Conservation (phyloP, 805 yeast species). For the Priceomyces haplophilus region DNA sequence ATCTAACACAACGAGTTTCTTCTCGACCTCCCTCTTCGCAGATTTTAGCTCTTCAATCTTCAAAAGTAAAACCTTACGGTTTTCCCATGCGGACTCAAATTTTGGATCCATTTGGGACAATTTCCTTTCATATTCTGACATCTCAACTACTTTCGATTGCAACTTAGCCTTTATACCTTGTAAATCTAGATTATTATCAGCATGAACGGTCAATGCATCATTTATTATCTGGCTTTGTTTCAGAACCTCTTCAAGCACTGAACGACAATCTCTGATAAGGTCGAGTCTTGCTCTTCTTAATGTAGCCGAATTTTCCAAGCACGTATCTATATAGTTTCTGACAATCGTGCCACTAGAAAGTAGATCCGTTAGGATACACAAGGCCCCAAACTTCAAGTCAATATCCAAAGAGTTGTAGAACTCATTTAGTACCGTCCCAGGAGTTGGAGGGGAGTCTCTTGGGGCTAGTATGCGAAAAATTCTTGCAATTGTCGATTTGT, state of each 20-base stretch:
- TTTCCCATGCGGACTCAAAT: constrained; percentile 42
- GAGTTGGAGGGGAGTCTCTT: constrained; percentile 44
- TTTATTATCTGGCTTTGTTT: constrained; percentile 22
- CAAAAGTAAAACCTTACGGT: constrained; percentile 40
- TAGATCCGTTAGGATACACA: constrained; percentile 64
- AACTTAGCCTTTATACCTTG: constrained; percentile 20
- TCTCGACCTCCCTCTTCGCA: constrained; percentile 55
- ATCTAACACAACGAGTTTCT: constrained; percentile 63
- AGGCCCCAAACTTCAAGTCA: constrained; percentile 51
- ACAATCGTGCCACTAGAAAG: constrained; percentile 57
- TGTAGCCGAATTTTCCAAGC: constrained; percentile 60
- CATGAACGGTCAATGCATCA: constrained; percentile 13
- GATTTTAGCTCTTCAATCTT: constrained; percentile 46
- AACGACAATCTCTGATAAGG: constrained; percentile 56
- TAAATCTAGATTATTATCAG: constrained; percentile 1
- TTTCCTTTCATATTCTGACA: constrained; percentile 37
- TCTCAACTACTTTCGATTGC: constrained; percentile 34
- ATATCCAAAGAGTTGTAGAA: constrained; percentile 55
- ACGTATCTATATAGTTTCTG: constrained; percentile 62
- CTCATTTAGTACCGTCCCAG: constrained; percentile 46
- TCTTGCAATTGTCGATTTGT: constrained; percentile 45
- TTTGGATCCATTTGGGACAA: constrained; percentile 40
- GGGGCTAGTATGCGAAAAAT: constrained; percentile 62
- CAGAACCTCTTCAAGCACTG: constrained; percentile 49
- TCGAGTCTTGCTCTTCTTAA: constrained; percentile 69